These are phyloP conservation scores for Fonsecaea pugnacius DNA, from an alignment of 2,329 filamentous ascomycete genomes.

Conservation along the genomic window DNA sequence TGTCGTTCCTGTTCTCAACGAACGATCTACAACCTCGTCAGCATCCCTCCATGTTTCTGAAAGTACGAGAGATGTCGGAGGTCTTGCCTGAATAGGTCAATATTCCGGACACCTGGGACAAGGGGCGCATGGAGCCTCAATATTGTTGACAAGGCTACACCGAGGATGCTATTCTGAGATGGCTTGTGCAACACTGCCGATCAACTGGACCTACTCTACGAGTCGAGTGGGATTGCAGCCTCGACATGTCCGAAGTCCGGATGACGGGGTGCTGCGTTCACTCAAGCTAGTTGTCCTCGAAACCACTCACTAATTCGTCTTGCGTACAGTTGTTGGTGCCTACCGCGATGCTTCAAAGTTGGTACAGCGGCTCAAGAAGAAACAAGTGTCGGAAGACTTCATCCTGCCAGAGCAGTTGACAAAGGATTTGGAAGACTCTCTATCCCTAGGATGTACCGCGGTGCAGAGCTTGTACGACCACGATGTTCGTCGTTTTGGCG, in stretches of 20 bases:
- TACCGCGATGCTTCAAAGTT: conserved; percentile 41
- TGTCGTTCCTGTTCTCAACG: background rate
- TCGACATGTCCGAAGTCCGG: background rate
- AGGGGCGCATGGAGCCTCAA: background rate
- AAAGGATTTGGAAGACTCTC: conserved; percentile 43
- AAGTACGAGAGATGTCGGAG: conserved; percentile 1
- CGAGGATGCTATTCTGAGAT: conserved; percentile 7
- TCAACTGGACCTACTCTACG: background rate
- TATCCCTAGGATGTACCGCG: conserved; percentile 41
- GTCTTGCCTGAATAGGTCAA: conserved; percentile 16
- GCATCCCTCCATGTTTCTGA: background rate
- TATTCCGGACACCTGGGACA: background rate
- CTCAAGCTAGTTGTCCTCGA: background rate
- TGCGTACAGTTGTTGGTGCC: conserved; percentile 39
- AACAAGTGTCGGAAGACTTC: conserved; percentile 30
- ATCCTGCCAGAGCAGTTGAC: conserved; percentile 33
- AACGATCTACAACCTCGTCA: background rate
- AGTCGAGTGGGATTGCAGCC: background rate
- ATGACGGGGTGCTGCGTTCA: background rate
- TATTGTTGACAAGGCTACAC: background rate
- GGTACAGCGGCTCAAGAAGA: conserved; percentile 39
- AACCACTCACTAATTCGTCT: conserved; percentile 13
- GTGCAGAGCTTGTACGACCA: conserved; percentile 44
- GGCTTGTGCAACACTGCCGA: conserved; percentile 2
- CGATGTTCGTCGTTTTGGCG: conserved; percentile 42